Conservation (phyloP, 139 green algal species). For the Picochlorum costavermella region DNA sequence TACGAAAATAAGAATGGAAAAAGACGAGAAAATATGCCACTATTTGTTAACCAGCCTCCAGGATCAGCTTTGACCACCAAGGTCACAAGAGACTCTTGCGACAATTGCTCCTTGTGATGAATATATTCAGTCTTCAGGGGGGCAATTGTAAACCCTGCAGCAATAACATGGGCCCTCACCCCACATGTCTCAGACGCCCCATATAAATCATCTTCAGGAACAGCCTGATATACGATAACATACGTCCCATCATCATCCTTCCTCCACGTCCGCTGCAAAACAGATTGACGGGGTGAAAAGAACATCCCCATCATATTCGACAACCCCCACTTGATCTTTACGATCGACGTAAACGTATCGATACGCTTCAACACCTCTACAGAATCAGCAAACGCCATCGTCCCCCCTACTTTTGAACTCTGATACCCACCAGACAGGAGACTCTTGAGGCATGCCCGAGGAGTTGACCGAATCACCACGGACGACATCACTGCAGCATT, state of each 20-base stretch:
- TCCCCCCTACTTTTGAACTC: background rate
- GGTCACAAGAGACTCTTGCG: constrained; percentile 39
- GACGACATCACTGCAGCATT: constrained; percentile 37
- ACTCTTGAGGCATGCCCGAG: constrained; percentile 21
- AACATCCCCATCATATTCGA: background rate
- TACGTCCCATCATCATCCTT: constrained; percentile 42
- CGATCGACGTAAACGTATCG: constrained; percentile 20
- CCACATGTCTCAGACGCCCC: background rate
- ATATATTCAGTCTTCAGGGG: constrained; percentile 31
- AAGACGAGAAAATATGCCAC: background rate
- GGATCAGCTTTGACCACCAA: constrained; percentile 44
- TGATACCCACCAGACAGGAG: background rate
- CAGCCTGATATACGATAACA: constrained; percentile 37
- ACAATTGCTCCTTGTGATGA: background rate
- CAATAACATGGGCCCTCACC: constrained; percentile 20
- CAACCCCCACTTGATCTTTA: background rate
- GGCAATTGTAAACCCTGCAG: constrained; percentile 41
- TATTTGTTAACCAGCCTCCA: constrained; percentile 23
- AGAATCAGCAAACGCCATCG: constrained; percentile 7
- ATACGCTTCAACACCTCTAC: constrained; percentile 13
- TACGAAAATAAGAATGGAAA: background rate
- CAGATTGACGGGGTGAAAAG: constrained; percentile 19
- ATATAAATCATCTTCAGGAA: background rate
- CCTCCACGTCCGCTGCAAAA: constrained; percentile 35
- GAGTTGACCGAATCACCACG: constrained; percentile 25